phyloP scores from a whole-genome alignment of 345 rosid genomes.

The Rhizophora mangle region DNA sequence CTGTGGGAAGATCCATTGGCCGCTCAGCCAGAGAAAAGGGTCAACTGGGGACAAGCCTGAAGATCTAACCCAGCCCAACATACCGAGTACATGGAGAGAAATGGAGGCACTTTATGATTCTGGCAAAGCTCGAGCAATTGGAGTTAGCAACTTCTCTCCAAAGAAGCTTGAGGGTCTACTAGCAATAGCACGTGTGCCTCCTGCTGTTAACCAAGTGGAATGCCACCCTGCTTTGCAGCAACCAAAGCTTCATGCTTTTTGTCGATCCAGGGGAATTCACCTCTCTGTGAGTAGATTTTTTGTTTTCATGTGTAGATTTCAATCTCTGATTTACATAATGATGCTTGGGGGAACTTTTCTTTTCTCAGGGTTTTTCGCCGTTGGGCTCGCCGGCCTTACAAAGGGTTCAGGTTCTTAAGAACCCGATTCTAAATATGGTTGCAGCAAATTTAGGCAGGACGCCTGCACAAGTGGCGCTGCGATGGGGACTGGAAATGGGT shows the following conservation, averaged over 20 bases:
- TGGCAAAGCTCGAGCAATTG: constrained; percentile 49
- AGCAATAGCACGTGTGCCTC: constrained; percentile 1
- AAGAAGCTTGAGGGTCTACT: constrained; percentile 47
- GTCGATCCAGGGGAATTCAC: constrained; percentile 54
- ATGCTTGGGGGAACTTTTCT: neutral
- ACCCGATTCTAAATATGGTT: constrained; percentile 31
- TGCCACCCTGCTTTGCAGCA: constrained; percentile 56
- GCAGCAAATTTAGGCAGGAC: constrained; percentile 45
- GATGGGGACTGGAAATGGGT: constrained; percentile 56
- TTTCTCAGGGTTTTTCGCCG: constrained; percentile 48
- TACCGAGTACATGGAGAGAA: constrained; percentile 52
- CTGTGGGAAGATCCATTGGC: constrained; percentile 51
- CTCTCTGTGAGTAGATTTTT: constrained; percentile 31
- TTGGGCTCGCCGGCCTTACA: constrained; percentile 43
- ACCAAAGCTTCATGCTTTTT: constrained; percentile 37
- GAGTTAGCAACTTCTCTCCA: constrained; percentile 49
- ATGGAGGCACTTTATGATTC: constrained; percentile 55
- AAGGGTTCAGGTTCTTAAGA: constrained; percentile 39
- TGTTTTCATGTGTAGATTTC: neutral
- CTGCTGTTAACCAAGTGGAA: constrained; percentile 50
- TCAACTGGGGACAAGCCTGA: constrained; percentile 31
- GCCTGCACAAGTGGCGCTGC: constrained; percentile 53
- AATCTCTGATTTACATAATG: neutral
- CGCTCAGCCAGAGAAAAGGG: constrained; percentile 48
- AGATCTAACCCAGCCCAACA: constrained; percentile 37